Evolutionary conservation across 306 rosid genomes (phyloP), one percentile per base, ranked within the genome.

Genomic region (Aeschynomene evenia): DNA sequence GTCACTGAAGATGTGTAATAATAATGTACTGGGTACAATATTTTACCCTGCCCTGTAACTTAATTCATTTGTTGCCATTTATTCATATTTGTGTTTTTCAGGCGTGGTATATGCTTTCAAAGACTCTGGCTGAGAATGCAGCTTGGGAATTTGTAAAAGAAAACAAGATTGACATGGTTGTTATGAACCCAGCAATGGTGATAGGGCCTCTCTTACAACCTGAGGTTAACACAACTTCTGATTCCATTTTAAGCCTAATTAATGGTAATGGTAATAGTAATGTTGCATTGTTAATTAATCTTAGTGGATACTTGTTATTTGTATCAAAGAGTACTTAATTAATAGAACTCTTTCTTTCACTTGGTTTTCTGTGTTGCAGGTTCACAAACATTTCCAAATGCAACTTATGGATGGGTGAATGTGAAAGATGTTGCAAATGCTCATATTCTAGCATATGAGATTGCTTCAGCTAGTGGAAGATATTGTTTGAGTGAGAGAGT

Each of bases 341-440:
- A n/a, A n/a, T n/a, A 34, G 5, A 34, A 34, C 39, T 34, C 39
- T 34, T 34, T 50, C 18, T 3, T 26, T 42, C 28, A 19, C 31
- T 67, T 75, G 51, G 66, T 66, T 57, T 76, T 64, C 61, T 76
- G 73, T 85, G 97, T 92, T 77, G 74, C 91, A 39, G 72, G 81
- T 0, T n/a, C n/a, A n/a, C 68, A 75, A 56, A 78, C 86, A 28
- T 86, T 63, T 71, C 80, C 76, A 6, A 86, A 90, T 68, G 4
- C 21, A 11, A 42, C 65, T 50, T 74, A 59, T 36, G 85, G 86
- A 59, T 91, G 92, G 97, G 64, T 88, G 37, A 73, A 88, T 67
- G 92, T 91, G 24, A 91, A 84, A 59, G 92, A 91, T 66, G 97
- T 86, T 54, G 92, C 87, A 18, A 73, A 79, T 5, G 92, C 95